Base-by-base conservation (phyloP, 2,329 filamentous ascomycete genomes). In the Fusarium sp. region DNA sequence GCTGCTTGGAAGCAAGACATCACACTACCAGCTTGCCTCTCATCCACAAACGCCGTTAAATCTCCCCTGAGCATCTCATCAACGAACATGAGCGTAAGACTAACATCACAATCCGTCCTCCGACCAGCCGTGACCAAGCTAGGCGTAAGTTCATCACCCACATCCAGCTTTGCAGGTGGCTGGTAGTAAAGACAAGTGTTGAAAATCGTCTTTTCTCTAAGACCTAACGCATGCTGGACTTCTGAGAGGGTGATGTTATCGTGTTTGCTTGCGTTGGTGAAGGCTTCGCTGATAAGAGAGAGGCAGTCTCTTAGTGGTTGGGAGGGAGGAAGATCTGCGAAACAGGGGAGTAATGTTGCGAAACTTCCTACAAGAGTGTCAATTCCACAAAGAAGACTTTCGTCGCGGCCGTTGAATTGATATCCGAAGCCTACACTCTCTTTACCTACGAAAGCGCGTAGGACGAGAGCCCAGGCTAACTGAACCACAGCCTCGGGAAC, bases 381-480 rank as follows among this genome's bases (percentile, higher is more conserved):
- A 47, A 86, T 78, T 0, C 81, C 83, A 1, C 79, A 77, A 0
- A 83, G 79, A 5, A 83, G 76, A 12, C 81, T 78, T 8, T 83
- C 79, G 18, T 85, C 82, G 7, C 86, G 79, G 1, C 84, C 85
- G 0, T 79, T 75, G 5, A 83, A 81, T 34, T 83, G 82, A 60
- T 82, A 86, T 1, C 88, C 89, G 66, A 90, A 90, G 40, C 85
- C 83, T 10, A 89, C 83, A 14, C 83, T 82, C 24, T 85, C 80
- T 18, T 81, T 81, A 3, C 86, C 86, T 5, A 86, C 83, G 68
- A 88, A 90, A 2, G 83, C 81, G 3, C 87, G 84, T 0, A 90
- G 79, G 0, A 89, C 81, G 22, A 91, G 79, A 0, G 83, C 86
- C 88, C 88, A 91, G 0, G 88, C 87, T n/a, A 88, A 82, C 25